Evolutionary conservation across 768 basidiomycete species (phyloP), one percentile per base, ranked within the genome.

Genomic region (Lyophyllum decastes): DNA sequence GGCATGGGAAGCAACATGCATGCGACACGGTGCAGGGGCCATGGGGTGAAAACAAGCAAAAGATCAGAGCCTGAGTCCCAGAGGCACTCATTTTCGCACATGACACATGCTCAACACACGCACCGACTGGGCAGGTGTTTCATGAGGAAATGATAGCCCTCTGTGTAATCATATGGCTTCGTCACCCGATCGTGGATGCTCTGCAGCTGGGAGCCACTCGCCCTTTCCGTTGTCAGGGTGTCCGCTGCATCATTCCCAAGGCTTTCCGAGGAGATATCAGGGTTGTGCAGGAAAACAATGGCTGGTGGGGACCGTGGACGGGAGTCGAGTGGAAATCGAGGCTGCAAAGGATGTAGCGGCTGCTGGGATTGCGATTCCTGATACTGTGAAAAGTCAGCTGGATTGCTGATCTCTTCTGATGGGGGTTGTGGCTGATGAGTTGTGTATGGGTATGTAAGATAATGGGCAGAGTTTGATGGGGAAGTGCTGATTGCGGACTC

Each of bases 101-200:
- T 64, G 66, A 63, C 55, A 66, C 59, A 71, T 69, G 63, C 68
- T 69, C 65, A 71, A 70, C 64, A 70, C 64, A 86, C 89, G 74
- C 70, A 92, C 94, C 89, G 84, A 65, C 77, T 83, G 43, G 89
- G 89, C 50, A 98, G 78, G 73, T 94, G 91, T 75, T 94, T 92
- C 94, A 98, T 98, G 64, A 98, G 78, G 70, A 91, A 92, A 71
- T 97, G 96, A 69, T 98, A 98, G 21, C 94, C 94, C 76, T 97
- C 90, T 16, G 94, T 96, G 67, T 98, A 97, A 70, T 96, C 94
- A 68, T 94, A 96, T 4, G 94, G 90, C 67, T 83, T 79, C 16
- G 86, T 84, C 45, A 88, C 80, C 82, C 86, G 70, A 74, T 85
- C 79, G 77, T 80, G 75, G 78, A 91, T 73, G 76, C 82, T 75